phyloP scores from a whole-genome alignment of 2,329 filamentous ascomycete species.

The Fusarium sp. region DNA sequence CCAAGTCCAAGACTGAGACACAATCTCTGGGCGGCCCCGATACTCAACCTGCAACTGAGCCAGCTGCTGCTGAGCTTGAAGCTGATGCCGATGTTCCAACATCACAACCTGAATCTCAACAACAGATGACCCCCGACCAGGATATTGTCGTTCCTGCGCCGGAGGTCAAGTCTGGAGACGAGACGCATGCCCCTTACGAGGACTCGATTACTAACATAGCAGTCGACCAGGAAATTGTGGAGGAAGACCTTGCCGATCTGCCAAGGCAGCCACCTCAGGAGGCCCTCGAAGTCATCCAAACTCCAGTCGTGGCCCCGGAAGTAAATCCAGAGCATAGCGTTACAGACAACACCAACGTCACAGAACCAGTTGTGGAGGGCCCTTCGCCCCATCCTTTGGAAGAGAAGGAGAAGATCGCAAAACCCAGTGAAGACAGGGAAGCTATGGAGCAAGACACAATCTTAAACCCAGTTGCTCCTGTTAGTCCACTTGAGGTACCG shows the following conservation, averaged over 20 bases:
- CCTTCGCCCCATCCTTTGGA: conserved; percentile 16
- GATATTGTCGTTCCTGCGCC: conserved; percentile 36
- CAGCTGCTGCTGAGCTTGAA: conserved; percentile 29
- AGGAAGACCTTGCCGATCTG: conserved; percentile 1
- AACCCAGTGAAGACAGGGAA: conserved; percentile 18
- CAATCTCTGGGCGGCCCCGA: conserved; percentile 38
- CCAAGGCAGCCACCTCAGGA: conserved; percentile 10
- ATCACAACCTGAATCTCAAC: conserved; percentile 29
- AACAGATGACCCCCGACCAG: conserved; percentile 38
- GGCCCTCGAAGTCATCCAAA: neutral
- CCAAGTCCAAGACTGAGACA: conserved; percentile 46
- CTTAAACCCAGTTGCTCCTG: neutral
- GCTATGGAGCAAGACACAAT: conserved; percentile 3
- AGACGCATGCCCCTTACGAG: conserved; percentile 15
- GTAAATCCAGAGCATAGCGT: neutral
- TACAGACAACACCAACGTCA: conserved; percentile 7
- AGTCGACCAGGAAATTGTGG: conserved; percentile 22
- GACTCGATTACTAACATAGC: conserved; percentile 30
- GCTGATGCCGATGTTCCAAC: conserved; percentile 31
- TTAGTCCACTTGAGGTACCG: conserved; percentile 1
- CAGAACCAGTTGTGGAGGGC: conserved; percentile 16
- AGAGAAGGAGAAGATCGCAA: conserved; percentile 26
- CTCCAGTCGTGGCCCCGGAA: neutral
- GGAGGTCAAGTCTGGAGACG: conserved; percentile 39
- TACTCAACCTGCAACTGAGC: conserved; percentile 33